Evolutionary conservation across 2,329 filamentous ascomycete genomes (phyloP).

Genomic region (Colletotrichum horii): DNA sequence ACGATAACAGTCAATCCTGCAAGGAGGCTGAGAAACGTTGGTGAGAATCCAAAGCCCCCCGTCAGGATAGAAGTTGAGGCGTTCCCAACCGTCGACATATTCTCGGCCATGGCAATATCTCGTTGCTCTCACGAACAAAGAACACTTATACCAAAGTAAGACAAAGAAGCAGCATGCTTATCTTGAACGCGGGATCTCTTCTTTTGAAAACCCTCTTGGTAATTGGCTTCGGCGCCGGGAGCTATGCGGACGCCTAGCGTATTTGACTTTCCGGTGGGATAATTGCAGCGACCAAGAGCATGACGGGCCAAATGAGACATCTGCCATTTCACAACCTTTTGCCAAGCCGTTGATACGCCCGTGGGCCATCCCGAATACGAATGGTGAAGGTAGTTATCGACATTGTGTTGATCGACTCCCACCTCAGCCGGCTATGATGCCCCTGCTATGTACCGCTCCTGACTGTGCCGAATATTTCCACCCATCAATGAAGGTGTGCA

Average conservation of each 20-base stretch:
- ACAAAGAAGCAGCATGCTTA: neutral
- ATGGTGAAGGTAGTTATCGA: neutral
- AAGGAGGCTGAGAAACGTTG: neutral
- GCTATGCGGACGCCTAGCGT: neutral
- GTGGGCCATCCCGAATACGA: neutral
- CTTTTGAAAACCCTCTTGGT: neutral
- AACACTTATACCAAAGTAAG: neutral
- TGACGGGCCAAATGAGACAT: neutral
- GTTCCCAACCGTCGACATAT: neutral
- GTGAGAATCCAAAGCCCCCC: neutral
- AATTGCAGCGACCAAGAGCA: neutral
- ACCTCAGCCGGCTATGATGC: neutral
- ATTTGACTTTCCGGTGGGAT: neutral
- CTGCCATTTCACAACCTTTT: neutral
- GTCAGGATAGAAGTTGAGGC: neutral
- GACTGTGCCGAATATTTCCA: neutral
- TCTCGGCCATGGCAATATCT: neutral
- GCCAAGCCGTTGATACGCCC: neutral
- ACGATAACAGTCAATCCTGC: neutral
- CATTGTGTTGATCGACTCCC: neutral
- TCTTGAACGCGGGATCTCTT: neutral
- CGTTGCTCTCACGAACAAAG: neutral
- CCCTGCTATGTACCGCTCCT: neutral
- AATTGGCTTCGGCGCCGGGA: neutral
- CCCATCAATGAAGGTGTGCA: neutral